Conservation (phyloP, 2,329 filamentous ascomycete genomes). For the Aureobasidium mangrovei region DNA sequence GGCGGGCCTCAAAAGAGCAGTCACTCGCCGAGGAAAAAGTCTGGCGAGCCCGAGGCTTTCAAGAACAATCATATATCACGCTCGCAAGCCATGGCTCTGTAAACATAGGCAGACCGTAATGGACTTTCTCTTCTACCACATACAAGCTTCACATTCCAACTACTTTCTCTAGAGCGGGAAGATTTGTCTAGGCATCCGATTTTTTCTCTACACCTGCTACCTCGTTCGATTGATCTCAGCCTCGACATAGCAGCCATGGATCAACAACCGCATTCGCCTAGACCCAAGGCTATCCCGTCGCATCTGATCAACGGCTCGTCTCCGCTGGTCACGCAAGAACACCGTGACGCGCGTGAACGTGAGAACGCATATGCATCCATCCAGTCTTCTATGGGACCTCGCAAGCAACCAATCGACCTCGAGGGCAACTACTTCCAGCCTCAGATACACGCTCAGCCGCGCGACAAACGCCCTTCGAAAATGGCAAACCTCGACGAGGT, state of each 20-base stretch:
- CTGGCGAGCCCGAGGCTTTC: constrained; percentile 6
- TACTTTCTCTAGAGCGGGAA: constrained; percentile 22
- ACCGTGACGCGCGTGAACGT: constrained; percentile 42
- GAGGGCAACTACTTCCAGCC: constrained; percentile 20
- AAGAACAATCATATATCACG: background rate
- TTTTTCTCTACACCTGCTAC: background rate
- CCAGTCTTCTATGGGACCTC: constrained; percentile 45
- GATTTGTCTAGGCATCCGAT: background rate
- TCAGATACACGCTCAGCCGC: constrained; percentile 1
- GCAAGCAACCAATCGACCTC: constrained; percentile 38
- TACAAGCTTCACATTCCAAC: constrained; percentile 27
- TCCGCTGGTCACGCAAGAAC: constrained; percentile 40
- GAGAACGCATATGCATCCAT: constrained; percentile 52
- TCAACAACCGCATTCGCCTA: constrained; percentile 29
- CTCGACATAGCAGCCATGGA: constrained; percentile 32
- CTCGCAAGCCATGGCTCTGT: background rate
- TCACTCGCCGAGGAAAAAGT: background rate
- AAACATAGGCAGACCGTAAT: constrained; percentile 18
- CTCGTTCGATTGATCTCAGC: background rate
- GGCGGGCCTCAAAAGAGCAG: background rate
- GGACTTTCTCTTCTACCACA: constrained; percentile 29
- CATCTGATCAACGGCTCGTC: constrained; percentile 49
- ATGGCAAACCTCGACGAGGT: constrained; percentile 37
- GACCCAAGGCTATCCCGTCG: constrained; percentile 43
- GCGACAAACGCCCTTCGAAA: constrained; percentile 11